Conservation (phyloP, 2,329 filamentous ascomycete genomes). For the Sphaerulina musiva region DNA sequence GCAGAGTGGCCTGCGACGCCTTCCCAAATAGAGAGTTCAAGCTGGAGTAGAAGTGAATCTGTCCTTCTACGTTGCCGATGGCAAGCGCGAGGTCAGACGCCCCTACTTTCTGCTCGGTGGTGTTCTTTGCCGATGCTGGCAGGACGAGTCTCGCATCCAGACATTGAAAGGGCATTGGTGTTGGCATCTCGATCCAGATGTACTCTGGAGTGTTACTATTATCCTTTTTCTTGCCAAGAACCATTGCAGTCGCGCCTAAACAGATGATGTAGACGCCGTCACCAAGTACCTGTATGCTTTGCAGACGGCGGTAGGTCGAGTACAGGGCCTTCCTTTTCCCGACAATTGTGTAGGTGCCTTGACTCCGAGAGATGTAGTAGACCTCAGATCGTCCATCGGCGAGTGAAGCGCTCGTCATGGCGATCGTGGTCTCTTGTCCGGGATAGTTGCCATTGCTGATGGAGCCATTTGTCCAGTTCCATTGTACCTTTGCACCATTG, state of each 20-base stretch:
- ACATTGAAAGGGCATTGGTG: constrained; percentile 59
- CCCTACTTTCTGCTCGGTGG: constrained; percentile 22
- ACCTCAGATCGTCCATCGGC: constrained; percentile 8
- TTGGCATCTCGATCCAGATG: constrained; percentile 49
- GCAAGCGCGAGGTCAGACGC: constrained; percentile 60
- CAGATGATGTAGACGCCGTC: constrained; percentile 56
- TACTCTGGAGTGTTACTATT: constrained; percentile 34
- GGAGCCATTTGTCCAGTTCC: constrained; percentile 45
- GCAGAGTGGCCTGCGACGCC: constrained; percentile 23
- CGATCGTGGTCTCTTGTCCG: constrained; percentile 16
- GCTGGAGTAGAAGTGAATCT: constrained; percentile 68
- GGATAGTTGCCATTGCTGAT: constrained; percentile 17
- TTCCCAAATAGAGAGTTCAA: constrained; percentile 25
- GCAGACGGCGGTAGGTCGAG: constrained; percentile 33
- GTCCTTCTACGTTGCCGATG: constrained; percentile 68
- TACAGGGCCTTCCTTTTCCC: constrained; percentile 36
- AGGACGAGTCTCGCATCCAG: constrained; percentile 52
- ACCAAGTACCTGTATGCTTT: constrained; percentile 41
- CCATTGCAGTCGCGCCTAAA: constrained; percentile 48
- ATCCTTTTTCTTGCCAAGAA: constrained; percentile 52
- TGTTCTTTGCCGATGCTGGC: constrained; percentile 24
- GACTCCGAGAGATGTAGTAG: constrained; percentile 18
- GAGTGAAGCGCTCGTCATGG: constrained; percentile 14
- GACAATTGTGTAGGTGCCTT: constrained; percentile 29
- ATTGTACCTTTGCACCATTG: constrained; percentile 47